Percentiles rank a stretch among this genome's conserved stretches.
These are phyloP conservation scores for Penicillium psychrofluorescens DNA, from an alignment of 495 filamentous ascomycete species.

Conservation along the genomic window DNA sequence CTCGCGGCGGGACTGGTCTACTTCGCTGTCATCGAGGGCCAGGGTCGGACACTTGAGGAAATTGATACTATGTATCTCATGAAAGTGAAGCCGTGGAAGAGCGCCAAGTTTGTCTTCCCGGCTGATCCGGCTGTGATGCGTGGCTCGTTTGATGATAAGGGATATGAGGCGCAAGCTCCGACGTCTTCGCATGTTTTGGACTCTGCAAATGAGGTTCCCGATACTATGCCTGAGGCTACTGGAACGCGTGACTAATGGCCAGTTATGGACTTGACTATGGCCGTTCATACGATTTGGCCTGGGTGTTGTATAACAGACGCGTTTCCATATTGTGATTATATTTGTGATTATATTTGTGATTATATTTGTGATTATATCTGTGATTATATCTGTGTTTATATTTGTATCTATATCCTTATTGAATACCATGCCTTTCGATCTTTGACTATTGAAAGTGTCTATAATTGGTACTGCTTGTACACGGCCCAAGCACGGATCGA, in stretches of 20 bases:
- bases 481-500: no score
- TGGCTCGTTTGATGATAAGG: constrained; percentile 18
- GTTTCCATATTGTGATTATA: no score
- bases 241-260: neutral
- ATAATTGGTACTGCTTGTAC: no score
- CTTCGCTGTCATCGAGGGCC: constrained; percentile 65
- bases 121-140: constrained; percentile 14
- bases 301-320: no score
- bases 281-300: no score
- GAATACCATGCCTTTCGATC: no score
- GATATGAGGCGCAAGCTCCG: neutral
- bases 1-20: constrained; percentile 56
- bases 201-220: neutral
- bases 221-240: neutral
- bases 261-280: no score
- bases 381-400: no score
- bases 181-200: constrained; percentile 10
- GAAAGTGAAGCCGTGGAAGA: constrained; percentile 57
- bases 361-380: no score
- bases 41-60: constrained; percentile 63
- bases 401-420: no score
- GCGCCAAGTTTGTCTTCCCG: constrained; percentile 38
- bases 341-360: no score
- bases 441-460: no score
- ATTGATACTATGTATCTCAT: constrained; percentile 78